Conservation (phyloP, 1,139 yeast species). For the Cylindricascospora bacillispora region DNA sequence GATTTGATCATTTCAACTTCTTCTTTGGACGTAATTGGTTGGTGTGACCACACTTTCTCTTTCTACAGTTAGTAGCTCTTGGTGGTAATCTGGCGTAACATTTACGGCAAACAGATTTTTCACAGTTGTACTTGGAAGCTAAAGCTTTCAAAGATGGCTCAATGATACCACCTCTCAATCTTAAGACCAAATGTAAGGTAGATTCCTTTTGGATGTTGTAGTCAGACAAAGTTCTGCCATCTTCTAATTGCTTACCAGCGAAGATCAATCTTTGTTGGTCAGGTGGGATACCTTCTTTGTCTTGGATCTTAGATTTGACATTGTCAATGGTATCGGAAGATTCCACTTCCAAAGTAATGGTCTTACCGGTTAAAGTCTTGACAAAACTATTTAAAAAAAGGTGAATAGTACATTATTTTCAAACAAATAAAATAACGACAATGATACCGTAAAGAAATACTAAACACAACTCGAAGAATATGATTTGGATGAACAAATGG, state of each 20-base stretch:
- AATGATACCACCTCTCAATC: slow-evolving; percentile 94
- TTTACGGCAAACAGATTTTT: slow-evolving; percentile 97
- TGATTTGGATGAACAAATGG: too few species aligned
- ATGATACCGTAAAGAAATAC: background rate
- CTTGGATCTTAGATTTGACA: slow-evolving; percentile 87
- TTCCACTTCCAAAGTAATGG: slow-evolving; percentile 90
- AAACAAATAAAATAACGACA: too few species aligned
- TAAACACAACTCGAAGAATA: too few species aligned
- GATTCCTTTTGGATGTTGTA: slow-evolving; percentile 95
- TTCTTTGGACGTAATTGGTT: slow-evolving; percentile 99
- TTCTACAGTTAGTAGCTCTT: slow-evolving; percentile 99
- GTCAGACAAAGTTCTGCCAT: slow-evolving; percentile 85
- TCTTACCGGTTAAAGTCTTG: slow-evolving; percentile 79
- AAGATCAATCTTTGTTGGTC: slow-evolving; percentile 89
- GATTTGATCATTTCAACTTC: slow-evolving; percentile 84
- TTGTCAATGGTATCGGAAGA: slow-evolving; percentile 91
- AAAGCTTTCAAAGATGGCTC: slow-evolving; percentile 99
- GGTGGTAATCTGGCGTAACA: slow-evolving; percentile 99
- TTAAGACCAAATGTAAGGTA: slow-evolving; percentile 73
- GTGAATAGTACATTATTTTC: too few species aligned
- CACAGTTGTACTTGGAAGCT: slow-evolving; percentile 99
- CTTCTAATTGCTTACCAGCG: slow-evolving; percentile 91
- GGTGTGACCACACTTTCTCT: slow-evolving; percentile 99
- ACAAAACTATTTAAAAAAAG: slow-evolving; percentile 80
- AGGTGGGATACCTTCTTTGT: slow-evolving; percentile 92